Base-by-base conservation (phyloP, 2,329 filamentous ascomycete species). In the Paecilomyces sp. region DNA sequence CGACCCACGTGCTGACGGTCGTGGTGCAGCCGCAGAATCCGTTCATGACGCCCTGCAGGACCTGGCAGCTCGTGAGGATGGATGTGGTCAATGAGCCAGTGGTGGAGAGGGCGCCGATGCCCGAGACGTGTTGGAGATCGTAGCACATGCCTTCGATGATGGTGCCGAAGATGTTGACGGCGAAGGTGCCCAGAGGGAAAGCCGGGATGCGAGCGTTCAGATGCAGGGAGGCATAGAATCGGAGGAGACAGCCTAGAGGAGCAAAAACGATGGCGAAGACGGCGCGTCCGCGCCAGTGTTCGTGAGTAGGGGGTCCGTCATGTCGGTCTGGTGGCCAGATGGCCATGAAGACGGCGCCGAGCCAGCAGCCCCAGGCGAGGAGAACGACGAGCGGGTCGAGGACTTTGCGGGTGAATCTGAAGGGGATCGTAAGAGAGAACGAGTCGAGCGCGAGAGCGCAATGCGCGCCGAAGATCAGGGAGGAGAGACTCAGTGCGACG, bases 141-240 rank as follows among this genome's bases (percentile, higher is more conserved):
- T 85, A 96, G 31, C 86, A 83, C 81, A 91, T 87, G 13, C 85
- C 92, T 56, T 95, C 73, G 15, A 96, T 74, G 0, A 82, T 82
- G 0, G 90, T 92, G 3, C 92, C 93, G 13, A 88, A 71, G 3
- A 95, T 79, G 68, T 97, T 97, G 30, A 89, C 91, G 0, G 79
- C 76, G 67, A 97, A 96, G 0, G 93, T 97, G 2, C 93, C 93
- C 0, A 97, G 73, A 0, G 93, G 93, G 65, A 97, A 97, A 0
- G 81, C 77, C 0, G 85, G 73, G 0, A 85, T 65, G 22, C 84
- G 79, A 0, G 83, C 78, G 67, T 97, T 97, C n/a, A 96, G 81
- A 25, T 79, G 73, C 6, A 89, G 70, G 0, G 89, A 89, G 1
- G 84, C 74, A 70, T 91, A 92, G 76, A 90, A 96, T 3, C 93